Base-by-base conservation (phyloP, 805 yeast genomes). In the Clavispora carvajalis region DNA sequence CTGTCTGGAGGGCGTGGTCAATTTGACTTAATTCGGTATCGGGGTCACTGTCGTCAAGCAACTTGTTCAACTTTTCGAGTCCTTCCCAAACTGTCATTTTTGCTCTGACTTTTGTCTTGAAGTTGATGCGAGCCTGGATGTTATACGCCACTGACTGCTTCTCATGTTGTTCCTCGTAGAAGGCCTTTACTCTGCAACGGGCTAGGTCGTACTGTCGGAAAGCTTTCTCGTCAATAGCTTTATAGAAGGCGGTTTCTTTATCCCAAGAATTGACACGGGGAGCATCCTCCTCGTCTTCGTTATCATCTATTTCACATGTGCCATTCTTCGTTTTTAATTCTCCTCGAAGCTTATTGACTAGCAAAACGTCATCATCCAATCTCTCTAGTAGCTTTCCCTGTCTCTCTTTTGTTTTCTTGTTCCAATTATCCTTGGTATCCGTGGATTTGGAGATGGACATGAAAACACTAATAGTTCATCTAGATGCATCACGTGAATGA, bases 11-110 rank as follows among this genome's bases (percentile, higher is more conserved):
- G 2, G 87, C 87, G 56, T 82, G 89, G 49, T 82, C 87, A 38
- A 82, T 82, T 51, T 82, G 88, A 0, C 86, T 79, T 17, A 82
- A 63, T 53, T 81, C 85, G 0, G 87, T 82, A 55, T 82, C 89
- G 0, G 89, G 89, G 55, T 82, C 89, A 38, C 82, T 75, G 38
- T 82, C 87, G 55, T 82, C 89, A 18, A 82, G 66, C 15, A 82
- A 60, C 47, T 76, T 74, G 53, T 81, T 82, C 28, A 82, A 62
- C 45, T 74, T 76, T 40, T 76, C 75, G 12, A 82, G 56, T 0
- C 86, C 88, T 43, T 79, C 86, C 89, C 89, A 82, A 6, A 82
- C 71, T 1, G 83, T 67, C 84, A 82, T 79, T 38, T 72, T 65
- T 38, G 83, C 88, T 49, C 88, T 58, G 7, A 74, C 67, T 52